phyloP scores from a whole-genome alignment of 2,329 filamentous ascomycete genomes.

The Exophiala spinifera region DNA sequence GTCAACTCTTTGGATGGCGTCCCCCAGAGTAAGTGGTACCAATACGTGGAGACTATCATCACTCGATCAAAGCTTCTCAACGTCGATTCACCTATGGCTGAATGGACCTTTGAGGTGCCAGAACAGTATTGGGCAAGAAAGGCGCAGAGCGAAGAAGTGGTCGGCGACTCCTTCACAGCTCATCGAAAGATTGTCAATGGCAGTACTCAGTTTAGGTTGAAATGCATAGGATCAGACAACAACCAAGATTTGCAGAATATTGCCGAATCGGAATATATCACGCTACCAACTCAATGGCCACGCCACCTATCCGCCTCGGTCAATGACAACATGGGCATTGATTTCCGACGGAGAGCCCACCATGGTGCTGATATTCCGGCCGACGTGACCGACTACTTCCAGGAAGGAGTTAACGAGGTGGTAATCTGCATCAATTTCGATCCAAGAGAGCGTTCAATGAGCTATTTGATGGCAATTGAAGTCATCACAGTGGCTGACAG shows the following conservation, averaged over 20 bases:
- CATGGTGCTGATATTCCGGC: conserved; percentile 72
- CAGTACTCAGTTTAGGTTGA: conserved; percentile 64
- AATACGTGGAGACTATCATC: conserved; percentile 36
- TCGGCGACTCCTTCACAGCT: conserved; percentile 28
- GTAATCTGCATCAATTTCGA: conserved; percentile 49
- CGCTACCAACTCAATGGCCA: conserved; percentile 68
- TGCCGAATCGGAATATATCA: conserved; percentile 33
- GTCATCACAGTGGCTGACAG: conserved; percentile 55
- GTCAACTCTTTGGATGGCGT: conserved; percentile 28
- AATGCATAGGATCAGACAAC: conserved; percentile 51
- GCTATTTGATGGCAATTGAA: conserved; percentile 68
- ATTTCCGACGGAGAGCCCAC: conserved; percentile 66
- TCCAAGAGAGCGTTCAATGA: conserved; percentile 31
- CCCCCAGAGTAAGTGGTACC: conserved; percentile 31
- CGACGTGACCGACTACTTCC: conserved; percentile 65
- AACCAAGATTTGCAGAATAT: background rate
- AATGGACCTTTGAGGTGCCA: conserved; percentile 39
- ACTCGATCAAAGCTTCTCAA: conserved; percentile 35
- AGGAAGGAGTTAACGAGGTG: conserved; percentile 60
- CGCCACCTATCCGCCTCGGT: conserved; percentile 64
- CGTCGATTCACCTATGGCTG: conserved; percentile 29
- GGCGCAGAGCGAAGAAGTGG: conserved; percentile 4
- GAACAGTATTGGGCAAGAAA: conserved; percentile 26
- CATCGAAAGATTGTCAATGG: conserved; percentile 45
- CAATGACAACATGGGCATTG: conserved; percentile 52